Evolutionary conservation across 2,329 filamentous ascomycete species (phyloP), one percentile per base, ranked within the genome.

Genomic region (Ceratocystis diversiconidia): DNA sequence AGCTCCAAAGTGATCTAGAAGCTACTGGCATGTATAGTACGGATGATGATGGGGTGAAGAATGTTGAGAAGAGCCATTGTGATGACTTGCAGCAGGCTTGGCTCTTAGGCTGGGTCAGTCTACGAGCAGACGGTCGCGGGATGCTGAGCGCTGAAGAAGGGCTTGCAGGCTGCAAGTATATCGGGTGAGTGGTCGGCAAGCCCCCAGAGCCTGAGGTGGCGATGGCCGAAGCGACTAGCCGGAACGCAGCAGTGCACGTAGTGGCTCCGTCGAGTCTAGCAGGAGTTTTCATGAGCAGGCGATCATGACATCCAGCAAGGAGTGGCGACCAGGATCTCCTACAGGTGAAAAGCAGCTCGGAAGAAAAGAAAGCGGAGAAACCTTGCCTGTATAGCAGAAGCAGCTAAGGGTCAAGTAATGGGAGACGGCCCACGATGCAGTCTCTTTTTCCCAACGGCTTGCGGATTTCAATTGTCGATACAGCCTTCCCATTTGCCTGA

Each of bases 261-360:
- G 80, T 79, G 77, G 80, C 80, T 77, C 80, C 76, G 75, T 84
- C 80, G 75, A 83, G 78, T 80, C 79, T 80, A 76, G 76, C 79
- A 71, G 78, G 75, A 76, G 79, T 76, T 80, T 79, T 84, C 82
- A 85, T 85, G 80, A 77, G 81, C 75, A 62, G 64, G 64, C 59
- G 48, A 66, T 50, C 64, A 66, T 66, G 64, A 55, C 64, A 57
- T 66, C 32, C 48, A 17, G 61, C 17, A 25, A 28, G 17, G 19
- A 30, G 36, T 50, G 48, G 25, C 46, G 61, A 48, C 22, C 28
- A 48, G 22, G n/a, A 46, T 48, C 15, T 36, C 55, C 55, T 59
- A 30, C 17, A 17, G 32, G 32, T 17, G 22, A 48, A 36, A 28
- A 12, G 36, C 22, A 36, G 28, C 12, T 17, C 15, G 17, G 55